Conservation (phyloP, 805 yeast species). For the Brettanomyces nanus region DNA sequence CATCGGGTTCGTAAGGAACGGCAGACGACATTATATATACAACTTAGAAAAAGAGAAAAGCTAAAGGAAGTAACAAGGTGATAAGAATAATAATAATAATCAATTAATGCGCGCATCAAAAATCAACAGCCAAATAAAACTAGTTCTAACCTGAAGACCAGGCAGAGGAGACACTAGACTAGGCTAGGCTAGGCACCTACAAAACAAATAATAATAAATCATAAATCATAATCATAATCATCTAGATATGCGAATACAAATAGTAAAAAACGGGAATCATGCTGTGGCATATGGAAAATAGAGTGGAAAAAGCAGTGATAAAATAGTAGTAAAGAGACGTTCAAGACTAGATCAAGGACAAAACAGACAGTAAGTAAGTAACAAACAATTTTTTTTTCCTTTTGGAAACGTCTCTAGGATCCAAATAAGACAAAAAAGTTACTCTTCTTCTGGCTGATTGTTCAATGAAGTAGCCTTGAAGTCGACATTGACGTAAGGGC, state of each 20-base stretch:
- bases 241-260: background rate
- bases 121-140: too few species aligned
- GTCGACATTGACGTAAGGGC: slow-evolving; percentile 60
- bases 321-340: slow-evolving; percentile 3
- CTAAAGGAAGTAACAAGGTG: too few species aligned
- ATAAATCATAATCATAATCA: background rate
- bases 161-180: too few species aligned
- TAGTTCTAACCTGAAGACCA: too few species aligned
- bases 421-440: background rate
- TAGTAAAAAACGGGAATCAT: background rate
- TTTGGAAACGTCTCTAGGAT: background rate
- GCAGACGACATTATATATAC: slow-evolving; percentile 29
- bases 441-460: background rate
- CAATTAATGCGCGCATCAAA: too few species aligned
- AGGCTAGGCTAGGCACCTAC: too few species aligned
- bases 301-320: background rate
- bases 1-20: slow-evolving; percentile 37
- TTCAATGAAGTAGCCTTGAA: slow-evolving; percentile 29
- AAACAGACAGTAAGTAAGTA: too few species aligned
- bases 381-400: background rate
- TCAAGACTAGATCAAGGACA: background rate
- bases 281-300: background rate
- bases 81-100: too few species aligned
- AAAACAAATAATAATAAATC: background rate
- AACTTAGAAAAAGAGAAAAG: too few species aligned